Base-by-base conservation (phyloP, 331 rosid species). In the Telfairia occidentalis region DNA sequence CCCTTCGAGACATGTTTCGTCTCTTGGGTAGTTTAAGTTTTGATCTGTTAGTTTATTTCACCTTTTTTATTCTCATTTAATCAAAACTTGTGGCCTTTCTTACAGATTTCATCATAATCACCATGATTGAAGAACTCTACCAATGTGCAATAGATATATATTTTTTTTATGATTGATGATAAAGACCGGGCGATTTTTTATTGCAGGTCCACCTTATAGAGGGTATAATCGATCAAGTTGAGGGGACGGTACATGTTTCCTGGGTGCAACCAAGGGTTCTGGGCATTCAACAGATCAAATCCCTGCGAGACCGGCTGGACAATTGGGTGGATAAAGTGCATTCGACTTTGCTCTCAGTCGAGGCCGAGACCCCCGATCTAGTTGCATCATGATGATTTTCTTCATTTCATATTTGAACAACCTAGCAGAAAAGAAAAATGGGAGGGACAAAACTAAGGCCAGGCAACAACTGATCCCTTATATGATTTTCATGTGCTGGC, bases 221-320 rank as follows among this genome's bases (percentile, higher is more conserved):
- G 87, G 99, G 99, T 75, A 92, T 92, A 75, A 92, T 95, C 19
- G 97, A 95, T 84, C 97, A 95, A 85, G 99, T 92, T 21, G 97
- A 92, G 35, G 96, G 90, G 65, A 92, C 97, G 0, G 97, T 95
- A 53, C 96, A 92, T 38, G 97, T 95, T 79, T 90, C 99, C 12
- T 95, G 97, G 99, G 99, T 95, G 84, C 97, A 95, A 81, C 99
- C 99, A 8, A 91, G 97, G 83, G 99, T 95, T 64, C 77, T 92
- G 71, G 98, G 98, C 71, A 84, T 94, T 77, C 90, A 90, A 32
- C 98, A 94, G 84, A 83, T 94, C 85, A 87, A 86, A 79, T 94
- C 98, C 23, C 86, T 94, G 70, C 83, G 96, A 35, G 97, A 95
- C 72, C 86, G 94, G 34, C 86, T 95, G 81, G 96, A 92, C 81